These are phyloP conservation scores for Fusarium sp. DNA, from an alignment of 2,329 filamentous ascomycete species.

Conservation along the genomic window DNA sequence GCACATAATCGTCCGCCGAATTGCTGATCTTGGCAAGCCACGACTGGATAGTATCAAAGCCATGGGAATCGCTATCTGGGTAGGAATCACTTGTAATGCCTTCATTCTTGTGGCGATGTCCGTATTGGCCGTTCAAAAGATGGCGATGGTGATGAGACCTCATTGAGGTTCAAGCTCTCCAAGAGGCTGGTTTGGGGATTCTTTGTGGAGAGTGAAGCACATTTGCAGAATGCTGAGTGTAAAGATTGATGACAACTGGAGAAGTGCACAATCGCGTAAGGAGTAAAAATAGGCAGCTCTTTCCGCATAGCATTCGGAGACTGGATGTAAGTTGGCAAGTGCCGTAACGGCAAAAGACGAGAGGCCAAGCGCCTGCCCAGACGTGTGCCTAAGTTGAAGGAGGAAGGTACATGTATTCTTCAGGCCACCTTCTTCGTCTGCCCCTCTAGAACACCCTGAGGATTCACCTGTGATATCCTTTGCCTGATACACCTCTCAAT, in stretches of 20 bases:
- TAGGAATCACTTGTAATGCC: not conserved
- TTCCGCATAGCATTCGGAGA: not conserved
- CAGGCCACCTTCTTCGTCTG: not conserved
- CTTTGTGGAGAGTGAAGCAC: not conserved
- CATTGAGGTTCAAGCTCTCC: slow-evolving; percentile 16
- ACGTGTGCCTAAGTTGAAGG: not conserved
- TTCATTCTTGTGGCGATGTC: not conserved
- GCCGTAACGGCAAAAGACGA: not conserved
- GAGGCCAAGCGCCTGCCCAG: not conserved
- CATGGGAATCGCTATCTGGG: not conserved
- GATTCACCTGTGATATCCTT: not conserved
- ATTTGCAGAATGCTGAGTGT: not conserved
- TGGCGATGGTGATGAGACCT: slow-evolving; percentile 4
- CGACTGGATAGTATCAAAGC: slow-evolving; percentile 16
- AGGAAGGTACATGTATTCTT: not conserved
- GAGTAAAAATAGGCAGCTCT: not conserved
- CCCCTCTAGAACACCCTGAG: not conserved
- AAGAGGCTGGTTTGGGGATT: not conserved
- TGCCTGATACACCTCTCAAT: too few species aligned
- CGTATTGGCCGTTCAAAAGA: not conserved
- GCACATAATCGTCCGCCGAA: not conserved
- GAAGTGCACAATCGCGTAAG: too few species aligned
- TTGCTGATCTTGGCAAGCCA: slow-evolving; percentile 23
- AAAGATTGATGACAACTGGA: not conserved
- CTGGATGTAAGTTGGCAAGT: not conserved